Base-by-base conservation (phyloP, 257 asterid genomes). In the Solanum dulcamara region DNA sequence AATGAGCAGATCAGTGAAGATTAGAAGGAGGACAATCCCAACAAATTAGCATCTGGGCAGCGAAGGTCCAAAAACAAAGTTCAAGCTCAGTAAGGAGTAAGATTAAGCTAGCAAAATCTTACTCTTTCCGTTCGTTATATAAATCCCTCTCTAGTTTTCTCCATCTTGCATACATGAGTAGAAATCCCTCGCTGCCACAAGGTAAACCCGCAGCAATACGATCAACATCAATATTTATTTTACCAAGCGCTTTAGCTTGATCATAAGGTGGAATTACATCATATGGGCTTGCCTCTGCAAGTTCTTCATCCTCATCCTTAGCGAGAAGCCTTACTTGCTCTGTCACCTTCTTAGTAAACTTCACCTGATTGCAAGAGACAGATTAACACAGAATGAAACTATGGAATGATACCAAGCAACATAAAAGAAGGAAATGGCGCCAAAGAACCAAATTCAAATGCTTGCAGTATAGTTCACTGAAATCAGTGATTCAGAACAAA, bases 121-220 rank as follows among this genome's bases (percentile, higher is more conserved):
- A 95, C 99, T 89, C 97, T 89, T 92, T 97, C 70, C 99, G 95
- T 83, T 95, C 98, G 80, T 92, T 97, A 88, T 94, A 97, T 91
- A 97, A 87, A 88, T 92, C 99, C 85, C 98, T 91, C 86, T 93
- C 96, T 26, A 97, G 98, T 88, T 97, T 97, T 88, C 97, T 92
- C 99, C 99, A 97, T 10, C 99, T 96, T 90, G 99, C 98, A 89
- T 90, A 94, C 99, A 97, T 95, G 87, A 97, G 98, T 88, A 97
- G 97, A 85, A 95, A 97, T 80, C 99, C 99, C 88, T 97, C 99
- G 85, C 95, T 94, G 24, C 99, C 99, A 86, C 99, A 97, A 66
- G 99, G 99, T 86, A 97, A 87, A 46, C 99, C 99, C 55, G 99
- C 99, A 50, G 98, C 97, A 85, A 97, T 95, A 14, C 99, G 98